phyloP scores from a whole-genome alignment of 2,329 filamentous ascomycete species.

The Colletotrichum cuscutae region DNA sequence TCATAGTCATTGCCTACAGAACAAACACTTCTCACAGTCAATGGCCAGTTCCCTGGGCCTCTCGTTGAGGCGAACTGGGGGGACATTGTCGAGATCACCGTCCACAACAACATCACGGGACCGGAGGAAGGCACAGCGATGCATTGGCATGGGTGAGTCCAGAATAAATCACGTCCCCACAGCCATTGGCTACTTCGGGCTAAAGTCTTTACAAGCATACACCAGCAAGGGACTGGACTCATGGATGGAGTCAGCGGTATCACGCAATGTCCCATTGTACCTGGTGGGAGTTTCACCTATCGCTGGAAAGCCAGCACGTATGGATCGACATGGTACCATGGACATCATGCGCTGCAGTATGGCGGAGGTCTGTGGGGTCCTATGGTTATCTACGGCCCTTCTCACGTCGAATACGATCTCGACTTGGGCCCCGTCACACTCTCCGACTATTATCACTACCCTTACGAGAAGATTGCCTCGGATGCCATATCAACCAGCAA shows the following conservation, averaged over 20 bases:
- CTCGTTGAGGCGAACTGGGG: conserved; percentile 32
- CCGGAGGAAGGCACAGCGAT: conserved; percentile 33
- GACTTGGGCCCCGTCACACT: conserved; percentile 67
- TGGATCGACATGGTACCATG: conserved; percentile 69
- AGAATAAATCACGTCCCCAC: background rate
- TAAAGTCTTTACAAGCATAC: conserved; percentile 11
- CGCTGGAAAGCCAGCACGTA: conserved; percentile 64
- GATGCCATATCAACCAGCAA: conserved; percentile 52
- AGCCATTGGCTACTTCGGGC: background rate
- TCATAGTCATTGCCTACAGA: background rate
- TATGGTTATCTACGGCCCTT: conserved; percentile 67
- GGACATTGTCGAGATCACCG: conserved; percentile 18
- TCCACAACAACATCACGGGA: conserved; percentile 31
- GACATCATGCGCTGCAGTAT: conserved; percentile 60
- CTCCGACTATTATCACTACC: conserved; percentile 69
- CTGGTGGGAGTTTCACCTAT: conserved; percentile 65
- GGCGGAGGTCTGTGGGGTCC: conserved; percentile 68
- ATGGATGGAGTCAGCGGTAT: conserved; percentile 65
- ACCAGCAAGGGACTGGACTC: conserved; percentile 22
- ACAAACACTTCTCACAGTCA: conserved; percentile 17
- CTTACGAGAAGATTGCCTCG: conserved; percentile 56
- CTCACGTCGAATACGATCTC: conserved; percentile 62
- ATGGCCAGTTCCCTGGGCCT: conserved; percentile 25
- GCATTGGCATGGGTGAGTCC: conserved; percentile 30
- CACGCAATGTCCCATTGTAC: conserved; percentile 61